Conservation (phyloP, 108 stramenopile genomes). For the Conticribra guillardii region DNA sequence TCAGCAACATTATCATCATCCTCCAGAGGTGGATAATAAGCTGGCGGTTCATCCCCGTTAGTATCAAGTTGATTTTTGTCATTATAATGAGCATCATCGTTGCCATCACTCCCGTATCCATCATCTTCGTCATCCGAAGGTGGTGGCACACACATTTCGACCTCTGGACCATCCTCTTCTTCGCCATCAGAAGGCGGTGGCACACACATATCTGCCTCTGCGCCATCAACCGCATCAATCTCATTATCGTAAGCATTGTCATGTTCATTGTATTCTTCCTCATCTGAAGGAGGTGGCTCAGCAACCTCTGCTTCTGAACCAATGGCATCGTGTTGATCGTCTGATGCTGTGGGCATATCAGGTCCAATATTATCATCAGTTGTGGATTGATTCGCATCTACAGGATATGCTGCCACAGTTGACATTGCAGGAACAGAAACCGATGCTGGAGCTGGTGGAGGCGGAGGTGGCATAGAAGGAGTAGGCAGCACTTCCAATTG, state of each 20-base stretch:
- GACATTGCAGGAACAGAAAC: too few species aligned
- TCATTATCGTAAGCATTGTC: slow-evolving; percentile 1
- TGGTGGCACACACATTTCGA: slow-evolving; percentile 34
- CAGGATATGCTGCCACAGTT: slow-evolving; percentile 11
- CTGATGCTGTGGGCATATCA: not conserved
- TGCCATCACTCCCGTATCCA: not conserved
- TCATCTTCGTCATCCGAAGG: slow-evolving; percentile 39
- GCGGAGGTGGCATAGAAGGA: slow-evolving; percentile 8
- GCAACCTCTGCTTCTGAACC: slow-evolving; percentile 18
- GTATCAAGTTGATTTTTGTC: slow-evolving; percentile 17
- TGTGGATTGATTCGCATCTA: too few species aligned
- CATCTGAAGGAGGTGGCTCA: slow-evolving; percentile 20
- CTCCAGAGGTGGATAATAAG: slow-evolving; percentile 7
- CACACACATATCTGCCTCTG: slow-evolving; percentile 24
- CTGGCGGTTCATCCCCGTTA: slow-evolving; percentile 7
- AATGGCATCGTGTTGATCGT: not conserved
- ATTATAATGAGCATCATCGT: slow-evolving; percentile 23
- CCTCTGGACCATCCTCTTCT: slow-evolving; percentile 24
- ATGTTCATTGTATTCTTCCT: slow-evolving; percentile 10
- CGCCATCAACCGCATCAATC: not conserved
- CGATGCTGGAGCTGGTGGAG: slow-evolving; percentile 4
- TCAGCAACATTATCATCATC: slow-evolving; percentile 1
- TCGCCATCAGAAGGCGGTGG: slow-evolving; percentile 25
- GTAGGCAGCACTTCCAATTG: not conserved
- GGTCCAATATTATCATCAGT: slow-evolving; percentile 12